A percentile compares a stretch with the other conserved stretches of the same genome.
Evolutionary conservation across 2,329 filamentous ascomycete species (phyloP).

Genomic region (Colletotrichum sansevieriae): DNA sequence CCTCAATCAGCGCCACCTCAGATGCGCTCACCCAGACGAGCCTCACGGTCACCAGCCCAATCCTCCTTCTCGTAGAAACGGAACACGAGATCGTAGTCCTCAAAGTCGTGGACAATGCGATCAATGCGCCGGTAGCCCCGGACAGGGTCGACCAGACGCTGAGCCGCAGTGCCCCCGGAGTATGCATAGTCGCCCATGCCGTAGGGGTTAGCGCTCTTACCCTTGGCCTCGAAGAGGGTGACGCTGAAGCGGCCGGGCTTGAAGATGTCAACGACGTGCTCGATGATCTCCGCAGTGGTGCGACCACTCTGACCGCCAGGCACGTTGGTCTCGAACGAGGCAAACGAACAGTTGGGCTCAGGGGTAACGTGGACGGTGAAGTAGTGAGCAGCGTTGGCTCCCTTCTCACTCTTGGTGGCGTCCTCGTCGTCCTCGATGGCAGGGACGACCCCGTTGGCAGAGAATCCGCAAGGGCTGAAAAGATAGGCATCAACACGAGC

Average conservation of each 20-base stretch:
- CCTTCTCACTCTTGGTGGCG: constrained; percentile 45
- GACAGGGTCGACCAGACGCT: constrained; percentile 79
- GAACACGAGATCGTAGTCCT: constrained; percentile 97
- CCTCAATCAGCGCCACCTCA: constrained; percentile 37
- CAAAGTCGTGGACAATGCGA: constrained; percentile 95
- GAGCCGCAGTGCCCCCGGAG: constrained; percentile 52
- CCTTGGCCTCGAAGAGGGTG: constrained; percentile 94
- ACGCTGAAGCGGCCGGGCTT: constrained; percentile 98
- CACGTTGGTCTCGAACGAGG: constrained; percentile 98
- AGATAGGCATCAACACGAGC: constrained; percentile 95
- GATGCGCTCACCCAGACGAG: constrained; percentile 67
- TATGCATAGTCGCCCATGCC: constrained; percentile 56
- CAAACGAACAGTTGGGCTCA: constrained; percentile 96
- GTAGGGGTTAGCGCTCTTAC: constrained; percentile 58
- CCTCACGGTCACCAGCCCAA: constrained; percentile 69
- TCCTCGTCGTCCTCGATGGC: constrained; percentile 71
- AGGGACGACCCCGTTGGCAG: constrained; percentile 94
- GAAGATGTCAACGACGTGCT: constrained; percentile 96
- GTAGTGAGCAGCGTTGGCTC: constrained; percentile 79
- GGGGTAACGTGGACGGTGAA: constrained; percentile 99
- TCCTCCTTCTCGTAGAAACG: constrained; percentile 94
- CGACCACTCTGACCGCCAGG: constrained; percentile 89
- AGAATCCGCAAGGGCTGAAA: constrained; percentile 97
- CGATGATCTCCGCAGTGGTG: constrained; percentile 89
- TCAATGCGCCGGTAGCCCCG: constrained; percentile 90